Conservation (phyloP, 2,329 filamentous ascomycete species). For the Claviceps capensis region DNA sequence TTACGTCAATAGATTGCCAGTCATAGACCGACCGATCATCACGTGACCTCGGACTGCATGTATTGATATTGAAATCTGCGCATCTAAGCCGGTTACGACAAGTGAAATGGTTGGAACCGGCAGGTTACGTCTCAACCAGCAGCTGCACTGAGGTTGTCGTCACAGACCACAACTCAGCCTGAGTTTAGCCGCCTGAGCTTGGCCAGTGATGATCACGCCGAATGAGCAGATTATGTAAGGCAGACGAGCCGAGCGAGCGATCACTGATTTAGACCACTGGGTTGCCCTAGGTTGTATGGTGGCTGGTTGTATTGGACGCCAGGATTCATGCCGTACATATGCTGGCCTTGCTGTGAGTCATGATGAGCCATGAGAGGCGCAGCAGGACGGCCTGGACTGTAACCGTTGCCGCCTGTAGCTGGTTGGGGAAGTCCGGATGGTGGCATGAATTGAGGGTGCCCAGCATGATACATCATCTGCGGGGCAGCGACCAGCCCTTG, state of each 20-base stretch:
- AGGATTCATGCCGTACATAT: slow-evolving; percentile 62
- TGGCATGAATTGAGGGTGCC: slow-evolving; percentile 49
- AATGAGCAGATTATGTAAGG: neutral
- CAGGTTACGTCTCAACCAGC: neutral
- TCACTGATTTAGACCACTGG: slow-evolving; percentile 56
- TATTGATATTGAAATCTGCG: neutral
- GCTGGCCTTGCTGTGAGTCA: slow-evolving; percentile 83
- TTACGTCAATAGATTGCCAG: slow-evolving; percentile 1
- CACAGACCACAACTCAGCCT: neutral
- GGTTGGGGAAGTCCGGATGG: slow-evolving; percentile 40
- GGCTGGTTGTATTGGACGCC: slow-evolving; percentile 63
- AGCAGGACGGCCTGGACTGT: slow-evolving; percentile 67
- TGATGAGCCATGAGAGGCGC: slow-evolving; percentile 93
- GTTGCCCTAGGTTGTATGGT: slow-evolving; percentile 58
- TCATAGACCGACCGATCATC: neutral
- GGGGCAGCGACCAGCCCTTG: slow-evolving; percentile 55
- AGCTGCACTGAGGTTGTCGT: neutral
- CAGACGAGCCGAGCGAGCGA: neutral
- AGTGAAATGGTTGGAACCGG: neutral
- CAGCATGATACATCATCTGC: slow-evolving; percentile 73
- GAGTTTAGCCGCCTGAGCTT: neutral
- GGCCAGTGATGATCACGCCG: neutral
- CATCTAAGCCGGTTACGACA: neutral
- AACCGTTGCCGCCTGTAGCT: slow-evolving; percentile 58
- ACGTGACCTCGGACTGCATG: neutral